A percentile compares a stretch with the other conserved stretches of the same genome.
These are phyloP conservation scores for Urtica urens DNA, from an alignment of 306 rosid genomes.

Conservation along the genomic window DNA sequence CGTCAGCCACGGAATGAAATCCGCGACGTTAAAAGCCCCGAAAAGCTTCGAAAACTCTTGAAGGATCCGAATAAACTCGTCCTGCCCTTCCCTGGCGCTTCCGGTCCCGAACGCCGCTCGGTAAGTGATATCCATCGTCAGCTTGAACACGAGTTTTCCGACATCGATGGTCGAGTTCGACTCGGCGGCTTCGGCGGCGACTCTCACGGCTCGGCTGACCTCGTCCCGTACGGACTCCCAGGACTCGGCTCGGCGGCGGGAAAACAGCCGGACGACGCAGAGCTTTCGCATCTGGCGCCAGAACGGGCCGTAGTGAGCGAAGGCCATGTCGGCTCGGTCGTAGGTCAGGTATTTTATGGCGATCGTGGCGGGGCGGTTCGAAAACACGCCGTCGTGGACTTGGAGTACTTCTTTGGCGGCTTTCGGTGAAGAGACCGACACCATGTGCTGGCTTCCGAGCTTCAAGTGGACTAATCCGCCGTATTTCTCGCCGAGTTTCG, in stretches of 20 bases:
- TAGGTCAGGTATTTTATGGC: conserved; percentile 82
- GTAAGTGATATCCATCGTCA: conserved; percentile 51
- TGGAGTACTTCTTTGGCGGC: conserved; percentile 74
- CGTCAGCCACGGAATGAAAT: conserved; percentile 50
- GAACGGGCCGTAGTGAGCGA: conserved; percentile 84
- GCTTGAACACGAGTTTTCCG: conserved; percentile 51
- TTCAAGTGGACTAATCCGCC: conserved; percentile 73
- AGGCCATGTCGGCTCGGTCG: conserved; percentile 88
- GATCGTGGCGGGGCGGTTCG: conserved; percentile 71
- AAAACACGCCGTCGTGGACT: conserved; percentile 59
- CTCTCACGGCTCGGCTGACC: conserved; percentile 31
- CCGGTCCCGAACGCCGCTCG: conserved; percentile 77
- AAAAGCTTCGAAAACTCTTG: conserved; percentile 77
- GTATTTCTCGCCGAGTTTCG: conserved; percentile 40
- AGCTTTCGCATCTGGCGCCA: conserved; percentile 91
- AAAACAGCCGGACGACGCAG: conserved; percentile 74
- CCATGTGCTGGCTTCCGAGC: conserved; percentile 73
- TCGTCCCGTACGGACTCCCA: conserved; percentile 75
- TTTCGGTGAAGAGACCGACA: conserved; percentile 40
- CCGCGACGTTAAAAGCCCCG: conserved; percentile 73
- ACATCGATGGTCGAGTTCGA: conserved; percentile 32
- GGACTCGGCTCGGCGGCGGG: conserved; percentile 74
- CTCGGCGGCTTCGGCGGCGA: conserved; percentile 18
- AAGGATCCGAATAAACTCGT: conserved; percentile 55
- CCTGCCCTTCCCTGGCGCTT: conserved; percentile 49